These are phyloP conservation scores for Cryptococcus neoformans DNA, from an alignment of 1,284 basidiomycete genomes.

Conservation along the genomic window DNA sequence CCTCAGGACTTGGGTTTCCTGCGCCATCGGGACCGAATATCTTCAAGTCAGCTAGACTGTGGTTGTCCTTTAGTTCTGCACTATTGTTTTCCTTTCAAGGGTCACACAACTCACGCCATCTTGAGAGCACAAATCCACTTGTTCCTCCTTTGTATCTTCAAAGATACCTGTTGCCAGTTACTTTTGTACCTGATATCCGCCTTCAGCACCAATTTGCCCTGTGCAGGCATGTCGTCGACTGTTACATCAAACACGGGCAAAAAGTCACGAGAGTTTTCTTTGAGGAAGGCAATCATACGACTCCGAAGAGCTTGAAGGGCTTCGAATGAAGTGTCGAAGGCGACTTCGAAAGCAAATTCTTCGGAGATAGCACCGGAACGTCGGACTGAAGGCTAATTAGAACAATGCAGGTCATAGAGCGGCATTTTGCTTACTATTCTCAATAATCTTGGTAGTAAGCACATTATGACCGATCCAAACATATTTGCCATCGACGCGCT, in stretches of 20 bases:
- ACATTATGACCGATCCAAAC: slow-evolving; percentile 63
- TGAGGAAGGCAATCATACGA: slow-evolving; percentile 78
- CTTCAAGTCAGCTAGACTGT: slow-evolving; percentile 59
- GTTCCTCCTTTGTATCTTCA: slow-evolving; percentile 72
- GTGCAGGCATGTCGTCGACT: slow-evolving; percentile 69
- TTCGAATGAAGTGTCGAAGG: slow-evolving; percentile 75
- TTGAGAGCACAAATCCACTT: slow-evolving; percentile 90
- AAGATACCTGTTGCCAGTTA: slow-evolving; percentile 76
- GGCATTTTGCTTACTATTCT: slow-evolving; percentile 39
- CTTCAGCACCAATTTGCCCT: slow-evolving; percentile 72
- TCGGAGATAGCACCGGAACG: slow-evolving; percentile 53
- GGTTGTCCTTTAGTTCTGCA: no score
- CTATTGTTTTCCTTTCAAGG: no score
- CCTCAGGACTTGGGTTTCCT: slow-evolving; percentile 56
- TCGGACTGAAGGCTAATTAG: slow-evolving; percentile 31
- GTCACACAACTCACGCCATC: slow-evolving; percentile 43
- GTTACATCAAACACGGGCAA: slow-evolving; percentile 64
- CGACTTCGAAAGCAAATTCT: slow-evolving; percentile 64
- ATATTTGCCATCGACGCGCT: slow-evolving; percentile 50
- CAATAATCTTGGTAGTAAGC: slow-evolving; percentile 63
- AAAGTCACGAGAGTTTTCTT: slow-evolving; percentile 67
- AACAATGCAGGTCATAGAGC: neutral
- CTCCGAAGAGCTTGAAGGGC: slow-evolving; percentile 73
- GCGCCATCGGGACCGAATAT: slow-evolving; percentile 72
- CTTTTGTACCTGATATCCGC: slow-evolving; percentile 82